Conservation (phyloP, 2,329 filamentous ascomycete species). For the Sarocladium oryzae region DNA sequence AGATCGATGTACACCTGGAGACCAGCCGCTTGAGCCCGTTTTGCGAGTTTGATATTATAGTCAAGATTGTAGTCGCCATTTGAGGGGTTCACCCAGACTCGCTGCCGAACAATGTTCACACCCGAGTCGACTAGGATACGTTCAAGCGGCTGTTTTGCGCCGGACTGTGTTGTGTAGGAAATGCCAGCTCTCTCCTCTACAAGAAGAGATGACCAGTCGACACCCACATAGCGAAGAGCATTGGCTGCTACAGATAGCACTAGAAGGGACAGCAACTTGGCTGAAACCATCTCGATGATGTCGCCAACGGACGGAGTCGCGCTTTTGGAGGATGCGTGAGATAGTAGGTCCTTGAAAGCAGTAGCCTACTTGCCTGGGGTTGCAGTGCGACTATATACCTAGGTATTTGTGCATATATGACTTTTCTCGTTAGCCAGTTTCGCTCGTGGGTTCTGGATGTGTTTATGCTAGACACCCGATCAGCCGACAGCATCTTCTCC, state of each 20-base stretch:
- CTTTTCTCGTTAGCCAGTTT: no score
- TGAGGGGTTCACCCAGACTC: conserved; percentile 64
- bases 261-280: neutral
- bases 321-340: neutral
- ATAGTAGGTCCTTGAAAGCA: no score
- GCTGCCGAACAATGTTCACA: conserved; percentile 64
- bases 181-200: conserved; percentile 57
- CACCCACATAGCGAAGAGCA: conserved; percentile 54
- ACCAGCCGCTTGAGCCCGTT: conserved; percentile 56
- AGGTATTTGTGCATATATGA: no score
- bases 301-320: neutral
- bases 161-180: conserved; percentile 51
- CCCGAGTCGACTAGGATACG: conserved; percentile 54
- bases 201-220: conserved; percentile 63
- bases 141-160: conserved; percentile 50
- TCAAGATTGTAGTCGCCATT: conserved; percentile 61
- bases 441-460: no score
- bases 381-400: no score
- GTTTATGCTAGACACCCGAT: no score
- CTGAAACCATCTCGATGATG: neutral
- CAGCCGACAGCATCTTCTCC: neutral
- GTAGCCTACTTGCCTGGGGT: no score
- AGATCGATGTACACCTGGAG: conserved; percentile 56
- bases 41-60: conserved; percentile 64
- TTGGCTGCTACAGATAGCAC: neutral